These are phyloP conservation scores for Pilatotrama ljubarskyi DNA, from an alignment of 768 basidiomycete genomes.

Conservation along the genomic window DNA sequence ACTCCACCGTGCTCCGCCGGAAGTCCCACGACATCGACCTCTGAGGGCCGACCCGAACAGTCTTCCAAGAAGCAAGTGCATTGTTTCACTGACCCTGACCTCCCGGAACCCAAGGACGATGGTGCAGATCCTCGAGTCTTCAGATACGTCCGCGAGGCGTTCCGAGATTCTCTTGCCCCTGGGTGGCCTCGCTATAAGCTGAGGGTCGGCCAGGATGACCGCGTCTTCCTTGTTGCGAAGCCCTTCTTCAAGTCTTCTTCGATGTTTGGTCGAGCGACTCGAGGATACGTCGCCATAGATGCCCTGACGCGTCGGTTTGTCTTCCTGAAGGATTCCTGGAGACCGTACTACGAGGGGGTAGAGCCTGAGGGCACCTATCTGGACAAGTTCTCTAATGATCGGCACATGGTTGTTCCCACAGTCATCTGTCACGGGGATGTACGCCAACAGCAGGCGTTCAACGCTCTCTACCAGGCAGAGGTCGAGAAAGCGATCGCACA, in stretches of 20 bases:
- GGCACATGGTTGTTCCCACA: background rate
- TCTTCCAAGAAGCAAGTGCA: background rate
- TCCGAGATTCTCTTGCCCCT: background rate
- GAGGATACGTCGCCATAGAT: slow-evolving; percentile 18
- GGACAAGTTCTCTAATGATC: background rate
- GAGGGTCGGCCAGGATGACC: background rate
- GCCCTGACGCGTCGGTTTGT: slow-evolving; percentile 2
- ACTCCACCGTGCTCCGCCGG: too few relatives aligned
- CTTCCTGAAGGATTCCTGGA: slow-evolving; percentile 20
- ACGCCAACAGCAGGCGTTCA: background rate
- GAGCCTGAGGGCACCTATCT: background rate
- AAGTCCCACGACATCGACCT: too few relatives aligned
- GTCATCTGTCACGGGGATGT: slow-evolving; percentile 6
- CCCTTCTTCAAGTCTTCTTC: background rate
- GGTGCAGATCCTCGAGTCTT: background rate
- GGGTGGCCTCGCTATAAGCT: background rate
- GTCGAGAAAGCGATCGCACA: too few relatives aligned
- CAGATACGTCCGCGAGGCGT: background rate
- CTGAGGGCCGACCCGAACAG: too few relatives aligned
- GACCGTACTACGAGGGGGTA: background rate
- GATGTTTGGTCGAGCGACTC: slow-evolving; percentile 5
- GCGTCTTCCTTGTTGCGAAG: background rate
- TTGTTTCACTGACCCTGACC: background rate
- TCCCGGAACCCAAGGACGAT: background rate
- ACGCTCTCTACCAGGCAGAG: too few relatives aligned